These are phyloP conservation scores for Colletotrichum aenigma DNA, from an alignment of 2,329 filamentous ascomycete genomes.

Conservation along the genomic window DNA sequence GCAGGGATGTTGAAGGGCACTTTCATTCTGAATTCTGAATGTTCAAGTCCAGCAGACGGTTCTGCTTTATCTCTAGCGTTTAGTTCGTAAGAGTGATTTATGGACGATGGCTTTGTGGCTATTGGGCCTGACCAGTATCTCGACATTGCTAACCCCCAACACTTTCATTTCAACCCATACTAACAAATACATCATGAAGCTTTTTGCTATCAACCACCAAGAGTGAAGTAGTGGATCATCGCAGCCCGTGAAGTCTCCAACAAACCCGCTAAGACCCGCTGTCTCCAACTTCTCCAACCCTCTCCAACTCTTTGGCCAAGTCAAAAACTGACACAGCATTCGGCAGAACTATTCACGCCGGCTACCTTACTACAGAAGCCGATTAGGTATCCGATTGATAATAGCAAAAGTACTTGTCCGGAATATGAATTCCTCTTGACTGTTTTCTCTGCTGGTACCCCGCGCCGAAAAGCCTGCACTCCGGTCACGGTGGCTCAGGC, in stretches of 20 bases:
- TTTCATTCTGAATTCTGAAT: background rate
- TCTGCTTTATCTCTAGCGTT: background rate
- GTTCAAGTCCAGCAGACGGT: background rate
- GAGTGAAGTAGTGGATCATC: background rate
- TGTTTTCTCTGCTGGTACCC: background rate
- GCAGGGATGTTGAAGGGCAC: background rate
- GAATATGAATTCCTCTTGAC: background rate
- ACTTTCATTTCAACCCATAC: background rate
- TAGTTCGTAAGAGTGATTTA: background rate
- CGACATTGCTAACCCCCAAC: background rate
- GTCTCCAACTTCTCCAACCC: background rate
- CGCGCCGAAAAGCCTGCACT: background rate
- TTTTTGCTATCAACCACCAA: background rate
- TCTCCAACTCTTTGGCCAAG: background rate
- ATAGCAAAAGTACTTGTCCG: background rate
- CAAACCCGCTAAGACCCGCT: background rate
- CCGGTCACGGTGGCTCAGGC: background rate
- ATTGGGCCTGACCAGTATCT: background rate
- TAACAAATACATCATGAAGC: background rate
- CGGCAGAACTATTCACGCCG: background rate
- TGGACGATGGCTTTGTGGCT: background rate
- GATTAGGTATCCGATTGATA: background rate
- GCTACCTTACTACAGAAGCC: background rate
- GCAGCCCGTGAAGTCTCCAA: background rate
- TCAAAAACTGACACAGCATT: background rate